These are phyloP conservation scores for Mycosarcoma maydis DNA, from an alignment of 1,284 basidiomycete genomes.

Conservation along the genomic window DNA sequence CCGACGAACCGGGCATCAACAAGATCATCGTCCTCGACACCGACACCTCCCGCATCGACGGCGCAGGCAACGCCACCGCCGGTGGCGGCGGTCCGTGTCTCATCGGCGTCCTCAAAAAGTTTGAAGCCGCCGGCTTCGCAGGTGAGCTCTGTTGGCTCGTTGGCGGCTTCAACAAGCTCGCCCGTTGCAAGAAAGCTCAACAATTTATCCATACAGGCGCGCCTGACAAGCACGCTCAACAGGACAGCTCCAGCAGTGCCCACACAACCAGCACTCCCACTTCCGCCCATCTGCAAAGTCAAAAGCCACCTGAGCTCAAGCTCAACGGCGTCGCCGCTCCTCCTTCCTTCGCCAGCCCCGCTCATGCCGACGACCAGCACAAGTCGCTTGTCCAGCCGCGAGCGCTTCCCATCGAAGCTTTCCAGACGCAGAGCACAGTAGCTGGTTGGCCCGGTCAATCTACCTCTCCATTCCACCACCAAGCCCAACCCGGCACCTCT, in stretches of 20 bases:
- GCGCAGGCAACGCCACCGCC: constrained; percentile 54
- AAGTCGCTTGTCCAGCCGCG: constrained; percentile 56
- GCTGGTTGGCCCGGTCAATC: constrained; percentile 40
- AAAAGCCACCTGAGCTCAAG: constrained; percentile 22
- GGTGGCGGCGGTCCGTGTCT: constrained; percentile 64
- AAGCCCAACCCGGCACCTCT: background rate
- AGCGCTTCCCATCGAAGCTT: constrained; percentile 59
- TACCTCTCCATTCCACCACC: constrained; percentile 18
- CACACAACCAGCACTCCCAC: background rate
- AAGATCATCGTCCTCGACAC: constrained; percentile 64
- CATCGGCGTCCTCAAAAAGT: constrained; percentile 63
- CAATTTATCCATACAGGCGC: constrained; percentile 35
- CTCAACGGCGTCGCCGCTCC: constrained; percentile 22
- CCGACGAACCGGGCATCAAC: constrained; percentile 42
- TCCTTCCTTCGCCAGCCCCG: constrained; percentile 14
- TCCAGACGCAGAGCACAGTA: constrained; percentile 51
- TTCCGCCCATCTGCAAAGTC: background rate
- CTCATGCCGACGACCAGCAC: constrained; percentile 2
- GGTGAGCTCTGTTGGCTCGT: constrained; percentile 64
- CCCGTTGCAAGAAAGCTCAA: constrained; percentile 25
- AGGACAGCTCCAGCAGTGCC: background rate
- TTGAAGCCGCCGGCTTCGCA: constrained; percentile 56
- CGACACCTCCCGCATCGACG: constrained; percentile 50
- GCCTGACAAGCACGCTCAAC: constrained; percentile 1
- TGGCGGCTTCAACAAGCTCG: constrained; percentile 61